Evolutionary conservation across 306 rosid genomes (phyloP), one percentile per base, ranked within the genome.

Genomic region (Vicia faba): DNA sequence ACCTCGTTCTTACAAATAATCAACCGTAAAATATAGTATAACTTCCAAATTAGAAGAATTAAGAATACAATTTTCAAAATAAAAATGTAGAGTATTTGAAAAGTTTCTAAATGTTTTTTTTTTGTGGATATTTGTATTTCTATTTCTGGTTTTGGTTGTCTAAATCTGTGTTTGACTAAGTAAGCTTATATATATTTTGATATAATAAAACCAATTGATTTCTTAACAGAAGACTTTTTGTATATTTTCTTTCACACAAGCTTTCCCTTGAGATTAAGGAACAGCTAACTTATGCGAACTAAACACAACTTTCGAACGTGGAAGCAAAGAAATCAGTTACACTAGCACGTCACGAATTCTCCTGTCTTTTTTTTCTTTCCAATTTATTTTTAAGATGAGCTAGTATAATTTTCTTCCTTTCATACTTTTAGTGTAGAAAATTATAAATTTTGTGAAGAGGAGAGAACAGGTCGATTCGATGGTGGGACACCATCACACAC

Each of bases 101-200:
- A 29, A 31, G 8, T 5, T 31, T 31, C 1, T 31, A 31, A 20
- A 20, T 20, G 2, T 20, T 20, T 28, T 3, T 3, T 3, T 28
- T 28, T 28, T 28, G n/a, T 28, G 4, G 4, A 28, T 28, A 3
- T 26, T 26, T 26, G 3, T 28, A 28, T 28, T 28, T 28, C 5
- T 20, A 20, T 20, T 20, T 20, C 23, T 20, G 23, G 29, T 26
- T 69, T 54, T 6, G 11, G 11, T 23, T 65, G 60, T 48, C 25
- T 48, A 11, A 48, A 8, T 15, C 10, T 14, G 38, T 25, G 15
- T 54, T 76, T 55, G 65, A 77, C 69, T 14, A 64, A 18, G 57
- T 29, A 77, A 63, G 35, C 25, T 54, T 25, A 33, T n/a, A n/a
- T 14, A 20, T 68, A 59, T 68, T 69, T 44, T 33, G 14, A 51